Conservation (phyloP, 352 stramenopile genomes). For the Globisporangium paroecandrum region DNA sequence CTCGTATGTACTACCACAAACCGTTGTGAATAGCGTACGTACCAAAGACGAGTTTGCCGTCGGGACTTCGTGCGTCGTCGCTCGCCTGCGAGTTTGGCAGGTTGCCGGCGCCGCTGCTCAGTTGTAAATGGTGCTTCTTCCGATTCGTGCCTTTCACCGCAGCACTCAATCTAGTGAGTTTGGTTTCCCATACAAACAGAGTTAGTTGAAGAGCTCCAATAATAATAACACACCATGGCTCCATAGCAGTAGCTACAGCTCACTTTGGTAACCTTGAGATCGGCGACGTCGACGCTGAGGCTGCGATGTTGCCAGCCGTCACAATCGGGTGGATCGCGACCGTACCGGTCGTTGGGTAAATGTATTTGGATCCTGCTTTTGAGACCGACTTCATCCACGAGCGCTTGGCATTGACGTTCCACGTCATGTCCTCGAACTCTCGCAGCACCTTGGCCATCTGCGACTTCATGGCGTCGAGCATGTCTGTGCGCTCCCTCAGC, state of each 20-base stretch:
- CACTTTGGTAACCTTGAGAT: slow-evolving; percentile 51
- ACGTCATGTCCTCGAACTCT: slow-evolving; percentile 67
- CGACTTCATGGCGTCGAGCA: slow-evolving; percentile 56
- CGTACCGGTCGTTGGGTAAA: slow-evolving; percentile 19
- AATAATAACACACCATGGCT: neutral
- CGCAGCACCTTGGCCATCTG: slow-evolving; percentile 67
- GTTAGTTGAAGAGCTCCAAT: neutral
- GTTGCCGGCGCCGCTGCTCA: slow-evolving; percentile 19
- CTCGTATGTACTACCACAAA: neutral
- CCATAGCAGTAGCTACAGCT: neutral
- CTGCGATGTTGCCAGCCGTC: slow-evolving; percentile 28
- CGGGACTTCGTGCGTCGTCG: slow-evolving; percentile 34
- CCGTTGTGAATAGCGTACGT: slow-evolving; percentile 1
- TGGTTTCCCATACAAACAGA: neutral
- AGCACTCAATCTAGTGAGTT: slow-evolving; percentile 3
- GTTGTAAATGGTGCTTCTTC: slow-evolving; percentile 47
- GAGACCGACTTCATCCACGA: slow-evolving; percentile 66
- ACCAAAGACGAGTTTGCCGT: slow-evolving; percentile 70
- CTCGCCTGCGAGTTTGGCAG: slow-evolving; percentile 22
- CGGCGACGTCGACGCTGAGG: neutral
- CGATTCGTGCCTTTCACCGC: slow-evolving; percentile 29
- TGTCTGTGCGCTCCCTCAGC: slow-evolving; percentile 42
- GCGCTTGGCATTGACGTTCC: slow-evolving; percentile 48
- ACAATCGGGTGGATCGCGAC: slow-evolving; percentile 32
- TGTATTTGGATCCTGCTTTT: slow-evolving; percentile 29